These are phyloP conservation scores for Otatea glauca DNA, from an alignment of 176 grass and related monocot species.

Conservation along the genomic window DNA sequence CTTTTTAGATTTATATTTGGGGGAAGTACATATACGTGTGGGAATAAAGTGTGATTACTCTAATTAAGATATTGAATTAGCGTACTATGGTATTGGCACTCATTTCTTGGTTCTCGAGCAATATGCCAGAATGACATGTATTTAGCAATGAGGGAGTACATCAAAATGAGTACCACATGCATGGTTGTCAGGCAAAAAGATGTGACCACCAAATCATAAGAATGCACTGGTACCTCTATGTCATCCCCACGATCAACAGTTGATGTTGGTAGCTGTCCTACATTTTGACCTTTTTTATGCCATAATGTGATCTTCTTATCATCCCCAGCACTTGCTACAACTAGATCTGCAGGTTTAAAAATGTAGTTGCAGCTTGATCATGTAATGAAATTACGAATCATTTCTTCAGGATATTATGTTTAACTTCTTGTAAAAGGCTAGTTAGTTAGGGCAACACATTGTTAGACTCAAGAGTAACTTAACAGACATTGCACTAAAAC, in stretches of 20 bases:
- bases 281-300: slow-evolving; percentile 85
- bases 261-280: slow-evolving; percentile 80
- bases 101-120: neutral
- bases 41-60: neutral
- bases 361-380: slow-evolving; percentile 25
- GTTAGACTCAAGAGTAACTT: neutral
- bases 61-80: neutral
- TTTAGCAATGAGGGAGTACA: neutral
- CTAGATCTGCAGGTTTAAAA: slow-evolving; percentile 69
- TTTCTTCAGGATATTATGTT: slow-evolving; percentile 8
- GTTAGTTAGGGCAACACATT: neutral
- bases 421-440: slow-evolving; percentile 11
- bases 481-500: neutral
- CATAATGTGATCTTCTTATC: slow-evolving; percentile 96
- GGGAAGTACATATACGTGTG: neutral
- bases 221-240: slow-evolving; percentile 70
- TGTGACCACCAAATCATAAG: slow-evolving; percentile 38
- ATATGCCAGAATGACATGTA: neutral
- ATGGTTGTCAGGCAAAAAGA: neutral
- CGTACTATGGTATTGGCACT: neutral
- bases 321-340: slow-evolving; percentile 93
- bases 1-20: slow-evolving; percentile 22
- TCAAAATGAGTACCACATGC: neutral
- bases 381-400: slow-evolving; percentile 5
- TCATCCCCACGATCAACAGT: slow-evolving; percentile 72